phyloP scores from a whole-genome alignment of 108 stramenopile genomes.

The Aureococcus anophagefferens region DNA sequence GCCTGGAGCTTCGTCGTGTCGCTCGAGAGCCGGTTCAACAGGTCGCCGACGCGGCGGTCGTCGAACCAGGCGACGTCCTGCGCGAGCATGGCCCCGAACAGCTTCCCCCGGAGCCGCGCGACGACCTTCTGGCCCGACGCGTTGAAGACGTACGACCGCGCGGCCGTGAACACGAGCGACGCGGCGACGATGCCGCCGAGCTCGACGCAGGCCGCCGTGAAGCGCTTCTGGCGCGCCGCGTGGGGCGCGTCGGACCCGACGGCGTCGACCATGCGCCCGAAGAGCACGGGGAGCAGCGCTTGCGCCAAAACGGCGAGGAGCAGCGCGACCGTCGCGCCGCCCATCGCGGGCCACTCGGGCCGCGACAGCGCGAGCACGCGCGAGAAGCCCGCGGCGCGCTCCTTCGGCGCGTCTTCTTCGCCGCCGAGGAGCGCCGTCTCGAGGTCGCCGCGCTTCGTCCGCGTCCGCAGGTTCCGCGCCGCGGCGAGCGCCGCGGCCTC shows the following conservation, averaged over 20 bases:
- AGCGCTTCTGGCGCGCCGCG: background rate
- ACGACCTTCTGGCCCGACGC: constrained; percentile 44
- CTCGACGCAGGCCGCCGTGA: background rate
- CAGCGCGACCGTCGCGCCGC: background rate
- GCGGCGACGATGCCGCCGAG: constrained; percentile 9
- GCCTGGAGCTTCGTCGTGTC: constrained; percentile 61
- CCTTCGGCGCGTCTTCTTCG: too few relatives aligned
- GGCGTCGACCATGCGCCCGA: constrained; percentile 5
- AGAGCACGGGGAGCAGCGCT: background rate
- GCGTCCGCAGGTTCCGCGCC: too few relatives aligned
- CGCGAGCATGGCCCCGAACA: constrained; percentile 47
- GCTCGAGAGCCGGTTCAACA: constrained; percentile 52
- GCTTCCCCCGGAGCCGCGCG: constrained; percentile 45
- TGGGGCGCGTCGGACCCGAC: background rate
- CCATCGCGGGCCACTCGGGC: constrained; percentile 12
- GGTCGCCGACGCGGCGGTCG: constrained; percentile 57
- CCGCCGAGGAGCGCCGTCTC: too few relatives aligned
- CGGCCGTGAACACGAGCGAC: constrained; percentile 2
- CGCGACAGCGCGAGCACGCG: constrained; percentile 5
- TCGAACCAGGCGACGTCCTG: constrained; percentile 79
- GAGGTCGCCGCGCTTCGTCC: too few relatives aligned
- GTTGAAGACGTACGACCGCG: constrained; percentile 8
- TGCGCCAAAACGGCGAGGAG: background rate
- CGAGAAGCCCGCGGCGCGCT: constrained; percentile 6
- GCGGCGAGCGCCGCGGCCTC: too few relatives aligned